Evolutionary conservation across 371 early-diverging fungal genomes (phyloP).

Genomic region (Aphelidium insulamus): DNA sequence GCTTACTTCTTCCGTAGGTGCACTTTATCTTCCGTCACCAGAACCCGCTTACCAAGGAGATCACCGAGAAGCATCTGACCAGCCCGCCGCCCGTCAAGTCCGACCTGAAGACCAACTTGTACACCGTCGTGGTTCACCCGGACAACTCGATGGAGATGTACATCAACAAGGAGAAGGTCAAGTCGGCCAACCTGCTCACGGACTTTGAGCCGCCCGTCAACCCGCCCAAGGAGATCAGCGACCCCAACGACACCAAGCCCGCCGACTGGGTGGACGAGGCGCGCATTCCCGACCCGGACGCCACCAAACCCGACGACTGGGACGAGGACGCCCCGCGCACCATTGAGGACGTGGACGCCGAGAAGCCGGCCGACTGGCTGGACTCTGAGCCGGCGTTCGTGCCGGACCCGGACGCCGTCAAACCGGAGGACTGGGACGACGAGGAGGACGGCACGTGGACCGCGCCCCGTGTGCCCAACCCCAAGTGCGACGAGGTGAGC

Average conservation of each 20-base stretch:
- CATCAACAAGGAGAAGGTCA: constrained; percentile 46
- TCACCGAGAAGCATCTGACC: constrained; percentile 55
- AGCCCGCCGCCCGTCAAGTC: constrained; percentile 34
- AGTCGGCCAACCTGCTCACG: constrained; percentile 45
- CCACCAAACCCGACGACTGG: constrained; percentile 72
- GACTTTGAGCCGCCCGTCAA: constrained; percentile 82
- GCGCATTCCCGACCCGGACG: constrained; percentile 62
- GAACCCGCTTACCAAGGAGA: constrained; percentile 36
- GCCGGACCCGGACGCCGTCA: constrained; percentile 58
- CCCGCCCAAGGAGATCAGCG: constrained; percentile 66
- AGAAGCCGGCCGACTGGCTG: constrained; percentile 38
- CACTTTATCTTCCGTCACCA: constrained; percentile 87
- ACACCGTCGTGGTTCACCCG: constrained; percentile 71
- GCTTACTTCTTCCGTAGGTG: constrained; percentile 12
- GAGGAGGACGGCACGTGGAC: constrained; percentile 58
- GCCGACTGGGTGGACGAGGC: constrained; percentile 82
- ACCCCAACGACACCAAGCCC: constrained; percentile 76
- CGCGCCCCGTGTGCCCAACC: constrained; percentile 26
- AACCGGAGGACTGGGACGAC: constrained; percentile 85
- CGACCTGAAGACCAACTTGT: constrained; percentile 56
- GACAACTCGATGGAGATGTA: constrained; percentile 66
- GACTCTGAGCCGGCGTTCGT: constrained; percentile 29
- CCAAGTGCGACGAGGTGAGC: constrained; percentile 40
- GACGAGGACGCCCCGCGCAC: constrained; percentile 51
- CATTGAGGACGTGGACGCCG: constrained; percentile 20